These are phyloP conservation scores for Penicillium taxi DNA, from an alignment of 495 filamentous ascomycete genomes.

Conservation along the genomic window DNA sequence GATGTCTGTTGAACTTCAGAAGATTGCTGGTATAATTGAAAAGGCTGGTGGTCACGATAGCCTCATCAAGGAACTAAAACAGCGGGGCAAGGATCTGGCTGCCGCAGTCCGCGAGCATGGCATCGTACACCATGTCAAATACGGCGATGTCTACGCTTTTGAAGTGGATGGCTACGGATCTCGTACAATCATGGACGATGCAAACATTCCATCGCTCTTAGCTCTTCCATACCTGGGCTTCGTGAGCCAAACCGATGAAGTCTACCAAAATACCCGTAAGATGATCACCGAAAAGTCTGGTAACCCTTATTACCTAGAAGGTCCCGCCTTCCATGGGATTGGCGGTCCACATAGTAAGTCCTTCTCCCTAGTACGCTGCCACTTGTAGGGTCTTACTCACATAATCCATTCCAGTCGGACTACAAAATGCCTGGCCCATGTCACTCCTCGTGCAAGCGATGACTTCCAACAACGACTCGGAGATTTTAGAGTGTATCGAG, in stretches of 20 bases:
- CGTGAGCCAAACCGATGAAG: constrained; percentile 51
- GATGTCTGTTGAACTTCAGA: constrained; percentile 85
- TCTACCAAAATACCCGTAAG: constrained; percentile 83
- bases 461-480: constrained; percentile 79
- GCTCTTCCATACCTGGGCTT: constrained; percentile 86
- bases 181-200: constrained; percentile 91
- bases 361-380: neutral
- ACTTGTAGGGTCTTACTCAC: no score
- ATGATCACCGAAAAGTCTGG: constrained; percentile 74
- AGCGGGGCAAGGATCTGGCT: constrained; percentile 60
- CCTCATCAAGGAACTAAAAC: constrained; percentile 45
- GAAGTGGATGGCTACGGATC: constrained; percentile 96
- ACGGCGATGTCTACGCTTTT: constrained; percentile 87
- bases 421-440: constrained; percentile 95
- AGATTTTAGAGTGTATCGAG: constrained; percentile 66
- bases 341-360: constrained; percentile 61
- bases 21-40: constrained; percentile 60
- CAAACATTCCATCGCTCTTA: constrained; percentile 86
- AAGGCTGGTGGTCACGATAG: constrained; percentile 46
- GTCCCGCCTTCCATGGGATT: constrained; percentile 76
- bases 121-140: constrained; percentile 75
- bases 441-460: constrained; percentile 82
- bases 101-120: constrained; percentile 80
- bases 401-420: constrained; percentile 47
- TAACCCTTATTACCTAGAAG: constrained; percentile 86